phyloP scores from a whole-genome alignment of 805 yeast species.

The Saturnispora besseyi region DNA sequence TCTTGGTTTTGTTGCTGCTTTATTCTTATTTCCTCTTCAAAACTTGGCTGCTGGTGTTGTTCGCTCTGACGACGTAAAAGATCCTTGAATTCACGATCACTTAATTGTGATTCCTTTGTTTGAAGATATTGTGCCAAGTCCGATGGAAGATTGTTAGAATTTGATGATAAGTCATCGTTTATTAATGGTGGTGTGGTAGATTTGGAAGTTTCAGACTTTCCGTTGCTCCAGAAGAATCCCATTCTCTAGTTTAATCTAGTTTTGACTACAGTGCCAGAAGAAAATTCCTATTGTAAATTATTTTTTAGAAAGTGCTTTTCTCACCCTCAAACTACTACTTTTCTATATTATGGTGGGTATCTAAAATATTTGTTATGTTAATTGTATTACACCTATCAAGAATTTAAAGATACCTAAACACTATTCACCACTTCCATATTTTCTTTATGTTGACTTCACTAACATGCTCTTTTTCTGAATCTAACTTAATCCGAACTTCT shows the following conservation, averaged over 20 bases:
- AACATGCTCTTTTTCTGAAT: conserved; percentile 9
- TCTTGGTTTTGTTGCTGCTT: conserved; percentile 1
- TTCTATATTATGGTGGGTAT: background rate
- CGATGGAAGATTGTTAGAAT: conserved; percentile 13
- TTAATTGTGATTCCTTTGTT: conserved; percentile 20
- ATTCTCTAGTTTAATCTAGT: conserved; percentile 2
- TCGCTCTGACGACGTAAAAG: conserved; percentile 13
- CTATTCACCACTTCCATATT: background rate
- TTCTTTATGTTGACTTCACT: background rate
- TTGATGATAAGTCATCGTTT: background rate
- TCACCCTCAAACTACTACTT: background rate
- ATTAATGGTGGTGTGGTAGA: background rate
- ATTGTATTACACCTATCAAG: background rate
- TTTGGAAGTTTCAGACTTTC: conserved; percentile 1
- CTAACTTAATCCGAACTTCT: background rate
- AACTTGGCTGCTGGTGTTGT: conserved; percentile 5
- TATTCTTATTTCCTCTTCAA: conserved; percentile 2
- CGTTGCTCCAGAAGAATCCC: conserved; percentile 14
- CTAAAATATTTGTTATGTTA: background rate
- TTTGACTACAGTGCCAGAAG: background rate
- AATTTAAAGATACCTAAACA: background rate
- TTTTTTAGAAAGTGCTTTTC: background rate
- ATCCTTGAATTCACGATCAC: conserved; percentile 27
- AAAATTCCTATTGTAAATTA: background rate
- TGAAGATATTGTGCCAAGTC: conserved; percentile 23